These are phyloP conservation scores for Bipolaris gigantea DNA, from an alignment of 2,329 filamentous ascomycete genomes.

Conservation along the genomic window DNA sequence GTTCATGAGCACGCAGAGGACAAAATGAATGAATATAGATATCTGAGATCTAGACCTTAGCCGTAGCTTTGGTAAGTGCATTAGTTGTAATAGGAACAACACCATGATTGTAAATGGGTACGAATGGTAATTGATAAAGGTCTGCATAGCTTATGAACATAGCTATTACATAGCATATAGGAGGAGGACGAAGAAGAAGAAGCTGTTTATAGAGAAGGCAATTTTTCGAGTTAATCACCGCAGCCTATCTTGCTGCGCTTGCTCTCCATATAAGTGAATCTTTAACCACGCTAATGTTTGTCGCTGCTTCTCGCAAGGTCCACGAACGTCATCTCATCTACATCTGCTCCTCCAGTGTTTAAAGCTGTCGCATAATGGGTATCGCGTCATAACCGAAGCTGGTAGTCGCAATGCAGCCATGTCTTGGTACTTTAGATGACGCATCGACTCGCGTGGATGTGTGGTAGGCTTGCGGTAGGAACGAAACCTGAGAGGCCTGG, in stretches of 20 bases:
- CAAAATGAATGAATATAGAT: no score
- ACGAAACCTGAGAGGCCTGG: conserved; percentile 5
- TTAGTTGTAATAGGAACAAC: no score
- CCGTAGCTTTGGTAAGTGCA: no score
- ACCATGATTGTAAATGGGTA: no score
- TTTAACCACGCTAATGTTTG: conserved; percentile 5
- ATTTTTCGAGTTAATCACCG: not conserved
- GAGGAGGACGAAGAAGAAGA: no score
- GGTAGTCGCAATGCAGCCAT: conserved; percentile 6
- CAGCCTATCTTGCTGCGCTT: not conserved
- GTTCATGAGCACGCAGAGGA: no score
- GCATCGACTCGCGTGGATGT: conserved; percentile 10
- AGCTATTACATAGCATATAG: no score
- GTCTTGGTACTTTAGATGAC: conserved; percentile 13
- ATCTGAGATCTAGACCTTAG: no score
- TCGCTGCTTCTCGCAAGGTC: conserved; percentile 13
- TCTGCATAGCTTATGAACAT: no score
- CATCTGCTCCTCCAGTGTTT: conserved; percentile 28
- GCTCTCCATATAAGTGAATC: conserved; percentile 4
- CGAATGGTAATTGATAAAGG: no score
- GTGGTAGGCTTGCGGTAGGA: not conserved
- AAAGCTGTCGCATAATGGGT: conserved; percentile 30
- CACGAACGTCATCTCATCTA: conserved; percentile 31
- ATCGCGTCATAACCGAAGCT: not conserved
- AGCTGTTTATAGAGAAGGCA: no score